Conservation (phyloP, 2,329 filamentous ascomycete species). For the Keithomyces neogunnii region DNA sequence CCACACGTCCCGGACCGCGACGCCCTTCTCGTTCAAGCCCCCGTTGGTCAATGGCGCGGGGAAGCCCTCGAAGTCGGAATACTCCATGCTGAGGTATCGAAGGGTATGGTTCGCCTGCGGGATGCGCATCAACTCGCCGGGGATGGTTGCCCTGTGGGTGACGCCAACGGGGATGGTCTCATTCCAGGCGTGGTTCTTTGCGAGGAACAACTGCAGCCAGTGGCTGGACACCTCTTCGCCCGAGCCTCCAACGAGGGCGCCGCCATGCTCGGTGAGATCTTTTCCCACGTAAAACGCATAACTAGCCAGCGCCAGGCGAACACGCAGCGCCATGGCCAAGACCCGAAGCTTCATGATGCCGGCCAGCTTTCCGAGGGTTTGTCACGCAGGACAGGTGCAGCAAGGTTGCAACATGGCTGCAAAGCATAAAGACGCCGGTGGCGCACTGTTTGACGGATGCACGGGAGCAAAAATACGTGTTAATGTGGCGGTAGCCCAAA, state of each 20-base stretch:
- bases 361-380: background rate
- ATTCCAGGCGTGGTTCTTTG: conserved; percentile 28
- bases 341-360: background rate
- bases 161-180: conserved; percentile 34
- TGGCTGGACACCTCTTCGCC: conserved; percentile 39
- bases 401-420: too few relatives aligned
- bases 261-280: conserved; percentile 31
- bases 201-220: conserved; percentile 37
- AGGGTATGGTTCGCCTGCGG: conserved; percentile 17
- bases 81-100: conserved; percentile 21
- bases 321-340: conserved; percentile 1
- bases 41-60: conserved; percentile 34
- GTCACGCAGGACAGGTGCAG: too few relatives aligned
- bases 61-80: conserved; percentile 31
- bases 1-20: conserved; percentile 33
- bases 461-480: too few relatives aligned
- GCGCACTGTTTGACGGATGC: background rate
- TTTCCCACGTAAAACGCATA: conserved; percentile 40
- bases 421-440: background rate
- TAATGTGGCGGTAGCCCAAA: too few relatives aligned
- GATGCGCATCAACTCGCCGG: conserved; percentile 18
- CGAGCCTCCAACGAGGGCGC: conserved; percentile 35
- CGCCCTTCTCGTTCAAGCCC: conserved; percentile 32
- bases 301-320: conserved; percentile 23
- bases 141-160: conserved; percentile 27